Percentiles rank a stretch among this genome's conserved stretches.
phyloP scores from a whole-genome alignment of 2,329 filamentous ascomycete species.

The Sordariomycetes sp. region DNA sequence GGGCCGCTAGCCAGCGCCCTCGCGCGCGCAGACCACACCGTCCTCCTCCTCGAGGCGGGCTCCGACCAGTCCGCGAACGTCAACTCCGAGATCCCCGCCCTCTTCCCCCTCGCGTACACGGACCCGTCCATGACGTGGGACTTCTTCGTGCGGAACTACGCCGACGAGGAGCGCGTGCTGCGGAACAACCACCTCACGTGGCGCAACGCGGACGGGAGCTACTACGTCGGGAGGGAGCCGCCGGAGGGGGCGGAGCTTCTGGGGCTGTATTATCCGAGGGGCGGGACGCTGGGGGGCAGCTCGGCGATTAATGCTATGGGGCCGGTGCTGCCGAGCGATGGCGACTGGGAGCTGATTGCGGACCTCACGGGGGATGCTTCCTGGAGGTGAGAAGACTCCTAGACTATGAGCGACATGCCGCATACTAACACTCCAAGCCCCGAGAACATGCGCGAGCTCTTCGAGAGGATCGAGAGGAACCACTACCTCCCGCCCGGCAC shows the following conservation, averaged over 20 bases:
- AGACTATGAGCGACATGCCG: background rate
- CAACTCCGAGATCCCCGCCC: constrained; percentile 33
- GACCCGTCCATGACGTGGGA: constrained; percentile 43
- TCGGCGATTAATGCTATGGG: constrained; percentile 20
- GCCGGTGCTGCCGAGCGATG: constrained; percentile 17
- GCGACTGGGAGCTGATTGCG: constrained; percentile 25
- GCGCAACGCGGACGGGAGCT: constrained; percentile 11
- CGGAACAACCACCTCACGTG: constrained; percentile 13
- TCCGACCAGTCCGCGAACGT: constrained; percentile 39
- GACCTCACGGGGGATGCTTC: constrained; percentile 28
- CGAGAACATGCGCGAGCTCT: constrained; percentile 47
- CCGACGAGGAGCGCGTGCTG: constrained; percentile 35
- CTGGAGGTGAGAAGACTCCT: constrained; percentile 17
- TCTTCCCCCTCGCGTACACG: constrained; percentile 36
- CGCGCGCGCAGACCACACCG: constrained; percentile 46
- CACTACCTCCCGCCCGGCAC: constrained; percentile 30
- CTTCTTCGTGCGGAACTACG: constrained; percentile 48
- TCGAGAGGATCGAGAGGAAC: constrained; percentile 40
- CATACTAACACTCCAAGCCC: constrained; percentile 14
- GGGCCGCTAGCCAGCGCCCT: constrained; percentile 47
- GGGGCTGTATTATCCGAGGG: constrained; percentile 26
- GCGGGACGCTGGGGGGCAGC: constrained; percentile 24
- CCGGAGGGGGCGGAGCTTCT: constrained; percentile 22
- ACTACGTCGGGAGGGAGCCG: constrained; percentile 5
- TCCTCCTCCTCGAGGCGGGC: constrained; percentile 51